Conservation (phyloP, 2,329 filamentous ascomycete species). For the Pseudogymnoascus sp. region DNA sequence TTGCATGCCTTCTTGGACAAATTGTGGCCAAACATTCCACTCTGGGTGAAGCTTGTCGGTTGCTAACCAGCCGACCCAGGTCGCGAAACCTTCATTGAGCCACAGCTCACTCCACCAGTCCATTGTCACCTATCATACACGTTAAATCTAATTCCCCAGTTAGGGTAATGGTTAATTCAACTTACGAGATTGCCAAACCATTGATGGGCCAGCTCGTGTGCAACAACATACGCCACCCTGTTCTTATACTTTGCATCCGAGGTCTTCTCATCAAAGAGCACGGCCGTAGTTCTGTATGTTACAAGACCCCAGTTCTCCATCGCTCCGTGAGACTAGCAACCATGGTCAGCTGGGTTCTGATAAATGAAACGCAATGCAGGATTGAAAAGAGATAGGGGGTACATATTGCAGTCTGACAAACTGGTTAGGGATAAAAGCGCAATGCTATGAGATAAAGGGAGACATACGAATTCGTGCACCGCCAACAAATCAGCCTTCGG, state of each 20-base stretch:
- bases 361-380: background rate
- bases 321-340: conserved; percentile 51
- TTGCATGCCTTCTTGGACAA: conserved; percentile 91
- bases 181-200: conserved; percentile 87
- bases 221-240: conserved; percentile 90
- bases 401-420: background rate
- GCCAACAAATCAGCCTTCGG: conserved; percentile 87
- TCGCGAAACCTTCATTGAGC: conserved; percentile 95
- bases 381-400: background rate
- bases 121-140: conserved; percentile 53
- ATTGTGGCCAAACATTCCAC: conserved; percentile 97
- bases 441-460: background rate
- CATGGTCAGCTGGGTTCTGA: conserved; percentile 30
- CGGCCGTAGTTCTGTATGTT: conserved; percentile 89
- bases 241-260: conserved; percentile 90
- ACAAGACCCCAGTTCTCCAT: conserved; percentile 98
- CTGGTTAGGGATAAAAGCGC: background rate
- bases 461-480: conserved; percentile 77
- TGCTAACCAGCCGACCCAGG: conserved; percentile 94
- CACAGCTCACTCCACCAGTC: conserved; percentile 93
- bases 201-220: conserved; percentile 94
- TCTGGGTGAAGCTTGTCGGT: conserved; percentile 89
- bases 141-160: background rate
- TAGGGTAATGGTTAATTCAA: background rate
- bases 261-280: conserved; percentile 89